Evolutionary conservation across 2,329 filamentous ascomycete species (phyloP), one percentile per base, ranked within the genome.

Genomic region (Verticillium albo-atrum): DNA sequence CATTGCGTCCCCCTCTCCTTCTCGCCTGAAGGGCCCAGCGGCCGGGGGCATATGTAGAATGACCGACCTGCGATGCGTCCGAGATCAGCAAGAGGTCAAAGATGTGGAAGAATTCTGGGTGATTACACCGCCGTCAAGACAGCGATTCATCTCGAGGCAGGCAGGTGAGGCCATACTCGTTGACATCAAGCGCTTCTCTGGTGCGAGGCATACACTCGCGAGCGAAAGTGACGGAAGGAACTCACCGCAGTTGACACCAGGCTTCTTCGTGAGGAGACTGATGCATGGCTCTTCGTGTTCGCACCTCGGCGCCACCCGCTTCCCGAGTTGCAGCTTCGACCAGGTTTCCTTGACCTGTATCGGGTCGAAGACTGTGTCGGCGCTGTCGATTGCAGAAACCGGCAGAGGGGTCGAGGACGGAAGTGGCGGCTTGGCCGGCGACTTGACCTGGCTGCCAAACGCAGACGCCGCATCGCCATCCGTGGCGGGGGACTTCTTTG

Each of bases 271-370:
- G 20, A 88, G 83, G 56, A 94, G 77, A 64, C 82, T 91, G 64
- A 92, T 90, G 73, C 95, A 98, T 3, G 91, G 89, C 67, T 98
- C 93, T 57, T 86, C 81, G 69, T 99, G 95, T 54, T 97, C 92
- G 70, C 95, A 99, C 60, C 83, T 84, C 1, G 95, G 95, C 1
- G 85, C 80, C 1, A 85, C 77, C 59, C 89, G 87, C 71, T 89
- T 92, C 17, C 88, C 85, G 62, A 98, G 88, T 47, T 60, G 62
- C 15, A 98, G 80, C 70, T 89, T 92, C 4, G 86, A 88, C 95
- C 95, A 98, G 25, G 89, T 89, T 68, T 95, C 89, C 71, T 91
- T 94, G 53, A 84, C 83, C 62, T 84, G 80, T 55, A 92, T 85
- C 0, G 89, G 88, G 65, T 93, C 90, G 61, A 89, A 79, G 2